A percentile compares a stretch with the other conserved stretches of the same genome.
These are phyloP conservation scores for Candida andamanensis DNA, from an alignment of 805 yeast species.

Conservation along the genomic window DNA sequence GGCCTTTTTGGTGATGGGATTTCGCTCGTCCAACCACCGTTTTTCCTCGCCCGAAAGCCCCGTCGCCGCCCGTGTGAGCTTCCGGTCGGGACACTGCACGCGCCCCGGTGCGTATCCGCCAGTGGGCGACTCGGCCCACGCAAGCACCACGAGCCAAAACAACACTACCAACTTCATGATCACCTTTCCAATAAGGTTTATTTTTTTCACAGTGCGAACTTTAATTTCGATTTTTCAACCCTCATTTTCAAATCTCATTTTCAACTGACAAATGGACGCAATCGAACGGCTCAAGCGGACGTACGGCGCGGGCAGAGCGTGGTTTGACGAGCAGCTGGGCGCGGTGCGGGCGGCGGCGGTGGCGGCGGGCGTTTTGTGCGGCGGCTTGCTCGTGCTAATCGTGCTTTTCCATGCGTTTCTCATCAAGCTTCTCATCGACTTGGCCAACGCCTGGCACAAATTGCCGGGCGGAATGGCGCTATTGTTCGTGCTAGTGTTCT, in stretches of 20 bases:
- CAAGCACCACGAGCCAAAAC: too few species aligned
- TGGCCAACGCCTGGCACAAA: slow-evolving; percentile 43
- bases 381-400: background rate
- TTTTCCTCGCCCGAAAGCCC: slow-evolving; percentile 42
- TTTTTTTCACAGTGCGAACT: too few species aligned
- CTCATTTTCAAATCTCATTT: too few species aligned
- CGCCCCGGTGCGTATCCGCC: slow-evolving; percentile 57
- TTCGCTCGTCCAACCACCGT: slow-evolving; percentile 49
- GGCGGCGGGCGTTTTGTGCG: too few species aligned
- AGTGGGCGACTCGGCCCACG: slow-evolving; percentile 3
- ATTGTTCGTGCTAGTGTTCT: slow-evolving; percentile 49
- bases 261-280: too few species aligned
- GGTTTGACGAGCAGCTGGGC: too few species aligned
- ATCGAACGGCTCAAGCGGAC: too few species aligned
- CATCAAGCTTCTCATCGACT: slow-evolving; percentile 30
- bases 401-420: slow-evolving; percentile 32
- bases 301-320: too few species aligned
- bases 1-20: slow-evolving; percentile 40
- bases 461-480: slow-evolving; percentile 39
- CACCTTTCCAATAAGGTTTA: too few species aligned
- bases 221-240: too few species aligned
- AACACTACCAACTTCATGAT: too few species aligned
- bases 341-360: too few species aligned
- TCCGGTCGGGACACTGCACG: slow-evolving; percentile 45
- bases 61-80: slow-evolving; percentile 44